Evolutionary conservation across 495 filamentous ascomycete species (phyloP).

Genomic region (Neurospora sp.): DNA sequence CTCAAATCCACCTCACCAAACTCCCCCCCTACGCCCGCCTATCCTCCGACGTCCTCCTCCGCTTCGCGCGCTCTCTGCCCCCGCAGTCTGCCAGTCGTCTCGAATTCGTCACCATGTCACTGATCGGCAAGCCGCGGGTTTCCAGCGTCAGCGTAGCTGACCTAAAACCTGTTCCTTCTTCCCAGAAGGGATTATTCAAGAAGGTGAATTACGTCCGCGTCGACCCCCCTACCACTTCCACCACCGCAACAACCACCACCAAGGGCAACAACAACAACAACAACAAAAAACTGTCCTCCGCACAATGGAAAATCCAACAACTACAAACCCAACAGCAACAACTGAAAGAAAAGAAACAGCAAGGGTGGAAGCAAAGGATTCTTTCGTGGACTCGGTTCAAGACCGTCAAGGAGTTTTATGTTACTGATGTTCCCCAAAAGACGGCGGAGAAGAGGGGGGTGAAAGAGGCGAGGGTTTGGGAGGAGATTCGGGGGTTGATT

Average conservation of each 20-base stretch:
- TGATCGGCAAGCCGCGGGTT: slow-evolving; percentile 46
- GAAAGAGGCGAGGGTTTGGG: background rate
- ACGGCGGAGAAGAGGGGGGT: background rate
- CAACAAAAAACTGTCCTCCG: background rate
- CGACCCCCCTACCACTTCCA: background rate
- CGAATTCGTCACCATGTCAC: slow-evolving; percentile 61
- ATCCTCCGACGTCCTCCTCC: slow-evolving; percentile 54
- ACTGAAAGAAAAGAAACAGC: background rate
- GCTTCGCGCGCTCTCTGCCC: slow-evolving; percentile 54
- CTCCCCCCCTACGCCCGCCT: slow-evolving; percentile 59
- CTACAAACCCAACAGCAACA: background rate
- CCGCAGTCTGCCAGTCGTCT: slow-evolving; percentile 43
- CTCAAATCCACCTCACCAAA: slow-evolving; percentile 53
- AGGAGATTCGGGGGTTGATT: background rate
- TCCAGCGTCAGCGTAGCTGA: slow-evolving; percentile 39
- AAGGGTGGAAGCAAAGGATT: background rate
- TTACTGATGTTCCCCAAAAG: background rate
- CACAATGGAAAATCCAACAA: background rate
- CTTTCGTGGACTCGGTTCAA: background rate
- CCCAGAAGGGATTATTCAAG: background rate
- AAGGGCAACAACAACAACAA: background rate
- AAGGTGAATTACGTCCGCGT: background rate
- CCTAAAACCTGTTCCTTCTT: slow-evolving; percentile 27
- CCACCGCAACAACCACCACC: background rate
- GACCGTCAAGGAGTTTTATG: background rate